A percentile compares a stretch with the other conserved stretches of the same genome.
Conservation (phyloP, 768 basidiomycete species). For the Termitomyces sp. region DNA sequence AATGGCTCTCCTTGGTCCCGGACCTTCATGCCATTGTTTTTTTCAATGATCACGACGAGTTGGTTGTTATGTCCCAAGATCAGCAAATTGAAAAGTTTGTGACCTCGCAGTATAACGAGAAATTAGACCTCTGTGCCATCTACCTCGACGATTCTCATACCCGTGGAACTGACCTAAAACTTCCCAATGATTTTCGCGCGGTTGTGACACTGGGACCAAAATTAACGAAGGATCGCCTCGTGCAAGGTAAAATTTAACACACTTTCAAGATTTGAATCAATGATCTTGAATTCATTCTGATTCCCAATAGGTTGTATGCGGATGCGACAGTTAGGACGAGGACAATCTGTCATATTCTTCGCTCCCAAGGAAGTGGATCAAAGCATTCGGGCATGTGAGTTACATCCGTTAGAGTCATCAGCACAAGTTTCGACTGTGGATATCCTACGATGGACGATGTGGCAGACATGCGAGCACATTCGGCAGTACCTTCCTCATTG, state of each 20-base stretch:
- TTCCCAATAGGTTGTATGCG: constrained; percentile 13
- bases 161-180: constrained; percentile 47
- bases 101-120: constrained; percentile 32
- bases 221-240: not conserved
- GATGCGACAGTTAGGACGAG: not conserved
- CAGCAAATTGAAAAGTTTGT: constrained; percentile 26
- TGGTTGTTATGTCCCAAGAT: constrained; percentile 30
- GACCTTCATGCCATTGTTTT: constrained; percentile 36
- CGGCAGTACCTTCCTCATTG: constrained; percentile 33
- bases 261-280: constrained; percentile 22
- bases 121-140: constrained; percentile 14
- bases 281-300: not conserved
- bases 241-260: not conserved
- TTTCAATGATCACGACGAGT: constrained; percentile 31
- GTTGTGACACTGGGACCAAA: not conserved
- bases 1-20: constrained; percentile 30
- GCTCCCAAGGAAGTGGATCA: not conserved
- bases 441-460: constrained; percentile 36
- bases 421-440: not conserved
- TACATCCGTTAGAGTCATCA: not conserved
- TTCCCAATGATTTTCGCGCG: constrained; percentile 29
- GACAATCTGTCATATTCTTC: not conserved
- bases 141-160: constrained; percentile 53
- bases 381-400: not conserved
- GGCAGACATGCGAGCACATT: constrained; percentile 37